phyloP scores from a whole-genome alignment of 805 yeast genomes.

The Candida broadrunensis region DNA sequence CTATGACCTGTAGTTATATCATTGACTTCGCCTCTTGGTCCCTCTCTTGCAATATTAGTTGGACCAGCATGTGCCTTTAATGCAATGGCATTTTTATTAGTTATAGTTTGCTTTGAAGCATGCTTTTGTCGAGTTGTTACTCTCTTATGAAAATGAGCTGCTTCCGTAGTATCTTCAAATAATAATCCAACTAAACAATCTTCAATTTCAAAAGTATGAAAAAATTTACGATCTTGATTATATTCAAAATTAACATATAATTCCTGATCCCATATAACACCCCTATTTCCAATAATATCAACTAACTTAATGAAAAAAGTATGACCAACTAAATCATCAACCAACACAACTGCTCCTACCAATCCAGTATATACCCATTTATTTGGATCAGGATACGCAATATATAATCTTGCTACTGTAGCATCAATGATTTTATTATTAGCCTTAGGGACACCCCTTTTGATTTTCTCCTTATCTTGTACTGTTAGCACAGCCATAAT shows the following conservation, averaged over 20 bases:
- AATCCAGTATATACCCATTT: conserved; percentile 88
- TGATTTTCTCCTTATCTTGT: conserved; percentile 84
- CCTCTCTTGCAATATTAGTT: conserved; percentile 26
- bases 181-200: conserved; percentile 83
- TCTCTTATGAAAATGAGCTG: conserved; percentile 78
- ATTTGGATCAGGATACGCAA: conserved; percentile 81
- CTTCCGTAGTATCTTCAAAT: conserved; percentile 87
- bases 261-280: conserved; percentile 98
- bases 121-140: conserved; percentile 74
- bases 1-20: conserved; percentile 52
- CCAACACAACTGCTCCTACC: conserved; percentile 81
- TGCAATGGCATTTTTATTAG: conserved; percentile 86
- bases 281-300: conserved; percentile 76
- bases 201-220: conserved; percentile 92
- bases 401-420: conserved; percentile 82
- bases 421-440: conserved; percentile 87
- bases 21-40: conserved; percentile 64
- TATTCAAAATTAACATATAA: conserved; percentile 83
- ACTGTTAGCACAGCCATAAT: conserved; percentile 37
- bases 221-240: conserved; percentile 90
- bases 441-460: conserved; percentile 84
- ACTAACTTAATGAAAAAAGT: conserved; percentile 88
- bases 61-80: conserved; percentile 48
- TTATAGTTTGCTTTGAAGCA: conserved; percentile 81
- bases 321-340: conserved; percentile 92